Conservation (phyloP, 495 filamentous ascomycete genomes). For the Penicillium crystallinum region DNA sequence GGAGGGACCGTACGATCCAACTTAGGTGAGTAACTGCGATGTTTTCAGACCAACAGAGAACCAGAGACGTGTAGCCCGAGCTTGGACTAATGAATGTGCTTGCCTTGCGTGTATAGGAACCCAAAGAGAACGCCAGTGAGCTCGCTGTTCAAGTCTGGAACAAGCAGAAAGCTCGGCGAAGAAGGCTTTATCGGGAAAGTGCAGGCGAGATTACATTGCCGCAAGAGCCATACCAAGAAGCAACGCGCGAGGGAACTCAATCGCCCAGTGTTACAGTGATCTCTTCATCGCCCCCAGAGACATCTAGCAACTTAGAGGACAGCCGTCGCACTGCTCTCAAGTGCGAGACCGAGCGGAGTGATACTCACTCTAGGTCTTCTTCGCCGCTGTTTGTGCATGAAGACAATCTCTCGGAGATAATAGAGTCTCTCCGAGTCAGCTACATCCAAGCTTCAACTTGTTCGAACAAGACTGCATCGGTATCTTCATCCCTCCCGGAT, state of each 20-base stretch:
- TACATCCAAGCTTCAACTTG: neutral
- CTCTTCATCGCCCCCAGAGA: neutral
- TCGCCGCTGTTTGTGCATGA: slow-evolving; percentile 20
- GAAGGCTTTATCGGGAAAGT: neutral
- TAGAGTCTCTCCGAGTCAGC: neutral
- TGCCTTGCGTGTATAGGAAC: slow-evolving; percentile 25
- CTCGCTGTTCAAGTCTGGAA: slow-evolving; percentile 33
- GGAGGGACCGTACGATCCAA: slow-evolving; percentile 34
- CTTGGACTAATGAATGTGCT: neutral
- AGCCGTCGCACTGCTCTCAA: neutral
- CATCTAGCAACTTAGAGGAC: neutral
- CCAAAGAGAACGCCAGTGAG: slow-evolving; percentile 35
- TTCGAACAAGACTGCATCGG: neutral
- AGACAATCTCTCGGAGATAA: slow-evolving; percentile 6
- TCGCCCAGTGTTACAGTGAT: neutral
- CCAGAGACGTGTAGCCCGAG: neutral
- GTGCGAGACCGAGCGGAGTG: neutral
- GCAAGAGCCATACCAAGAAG: neutral
- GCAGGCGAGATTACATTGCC: neutral
- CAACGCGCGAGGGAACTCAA: neutral
- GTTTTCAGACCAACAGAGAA: neutral
- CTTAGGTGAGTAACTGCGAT: slow-evolving; percentile 32
- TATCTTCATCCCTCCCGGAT: neutral
- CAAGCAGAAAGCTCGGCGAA: slow-evolving; percentile 13
- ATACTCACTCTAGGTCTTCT: neutral